Conservation (phyloP, 306 rosid species). For the Medicago ruthenica region DNA sequence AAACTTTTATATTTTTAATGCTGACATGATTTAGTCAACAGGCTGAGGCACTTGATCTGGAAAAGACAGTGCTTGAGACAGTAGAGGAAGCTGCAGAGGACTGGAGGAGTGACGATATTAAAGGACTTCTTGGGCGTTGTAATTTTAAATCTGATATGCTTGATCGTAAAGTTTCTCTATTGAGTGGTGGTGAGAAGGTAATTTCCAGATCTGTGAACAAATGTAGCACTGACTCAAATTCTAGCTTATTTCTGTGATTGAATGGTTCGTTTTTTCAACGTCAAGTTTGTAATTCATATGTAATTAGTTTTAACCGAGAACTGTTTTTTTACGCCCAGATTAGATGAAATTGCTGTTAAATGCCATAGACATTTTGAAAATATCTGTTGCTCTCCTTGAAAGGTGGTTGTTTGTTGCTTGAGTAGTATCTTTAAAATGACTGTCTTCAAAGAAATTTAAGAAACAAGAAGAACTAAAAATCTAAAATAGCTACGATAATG, state of each 20-base stretch:
- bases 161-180: constrained; percentile 87
- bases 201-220: constrained; percentile 9
- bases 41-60: constrained; percentile 98
- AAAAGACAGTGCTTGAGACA: constrained; percentile 89
- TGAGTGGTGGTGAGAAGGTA: constrained; percentile 99
- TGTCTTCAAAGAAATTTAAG: constrained; percentile 27
- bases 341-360: constrained; percentile 31
- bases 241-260: constrained; percentile 23
- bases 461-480: too few species aligned
- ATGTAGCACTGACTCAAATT: constrained; percentile 16
- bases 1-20: constrained; percentile 34
- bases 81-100: constrained; percentile 96
- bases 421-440: constrained; percentile 29
- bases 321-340: constrained; percentile 9
- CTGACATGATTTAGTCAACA: constrained; percentile 49
- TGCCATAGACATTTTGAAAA: constrained; percentile 30
- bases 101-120: constrained; percentile 92
- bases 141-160: constrained; percentile 96
- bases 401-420: constrained; percentile 23
- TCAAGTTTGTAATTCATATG: constrained; percentile 5
- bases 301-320: constrained; percentile 14
- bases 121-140: constrained; percentile 99
- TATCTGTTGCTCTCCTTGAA: constrained; percentile 1
- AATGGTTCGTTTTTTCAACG: constrained; percentile 20
- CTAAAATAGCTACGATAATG: constrained; percentile 4